phyloP scores from a whole-genome alignment of 1,284 basidiomycete species.

The Apiotrichum gamsii region DNA sequence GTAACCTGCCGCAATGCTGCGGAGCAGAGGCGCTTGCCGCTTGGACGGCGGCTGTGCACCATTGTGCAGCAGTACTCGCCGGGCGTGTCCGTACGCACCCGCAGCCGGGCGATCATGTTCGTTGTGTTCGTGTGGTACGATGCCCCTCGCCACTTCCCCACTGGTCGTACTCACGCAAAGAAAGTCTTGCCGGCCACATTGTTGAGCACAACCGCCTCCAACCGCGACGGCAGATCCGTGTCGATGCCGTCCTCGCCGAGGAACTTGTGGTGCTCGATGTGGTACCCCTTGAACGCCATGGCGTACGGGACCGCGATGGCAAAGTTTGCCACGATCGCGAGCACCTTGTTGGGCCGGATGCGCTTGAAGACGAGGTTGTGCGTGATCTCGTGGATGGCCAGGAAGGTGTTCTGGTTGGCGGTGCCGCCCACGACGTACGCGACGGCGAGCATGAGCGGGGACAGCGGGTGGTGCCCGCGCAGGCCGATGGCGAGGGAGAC shows the following conservation, averaged over 20 bases:
- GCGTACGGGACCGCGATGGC: constrained; percentile 93
- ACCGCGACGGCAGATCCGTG: constrained; percentile 75
- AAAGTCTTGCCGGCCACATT: constrained; percentile 97
- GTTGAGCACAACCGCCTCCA: constrained; percentile 80
- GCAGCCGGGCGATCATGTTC: no score
- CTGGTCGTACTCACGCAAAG: constrained; percentile 65
- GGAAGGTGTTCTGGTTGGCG: constrained; percentile 92
- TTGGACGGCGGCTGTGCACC: no score
- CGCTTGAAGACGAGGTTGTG: constrained; percentile 92
- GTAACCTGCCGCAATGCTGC: no score
- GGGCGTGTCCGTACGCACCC: no score
- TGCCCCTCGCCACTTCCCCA: no score
- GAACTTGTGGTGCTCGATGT: constrained; percentile 88
- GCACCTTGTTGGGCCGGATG: constrained; percentile 72
- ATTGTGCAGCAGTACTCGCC: no score
- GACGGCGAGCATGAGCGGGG: constrained; percentile 63
- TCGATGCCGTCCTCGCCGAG: constrained; percentile 90
- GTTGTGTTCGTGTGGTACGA: no score
- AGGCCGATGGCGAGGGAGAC: constrained; percentile 61
- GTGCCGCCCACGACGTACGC: constrained; percentile 90
- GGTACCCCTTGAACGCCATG: constrained; percentile 95
- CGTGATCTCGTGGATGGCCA: constrained; percentile 97
- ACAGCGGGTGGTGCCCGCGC: constrained; percentile 61
- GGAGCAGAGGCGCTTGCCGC: no score
- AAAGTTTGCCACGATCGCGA: constrained; percentile 86